Percentiles rank a stretch among this genome's conserved stretches.
phyloP scores from a whole-genome alignment of 257 asterid genomes.

The Thymus quinquecostatus region DNA sequence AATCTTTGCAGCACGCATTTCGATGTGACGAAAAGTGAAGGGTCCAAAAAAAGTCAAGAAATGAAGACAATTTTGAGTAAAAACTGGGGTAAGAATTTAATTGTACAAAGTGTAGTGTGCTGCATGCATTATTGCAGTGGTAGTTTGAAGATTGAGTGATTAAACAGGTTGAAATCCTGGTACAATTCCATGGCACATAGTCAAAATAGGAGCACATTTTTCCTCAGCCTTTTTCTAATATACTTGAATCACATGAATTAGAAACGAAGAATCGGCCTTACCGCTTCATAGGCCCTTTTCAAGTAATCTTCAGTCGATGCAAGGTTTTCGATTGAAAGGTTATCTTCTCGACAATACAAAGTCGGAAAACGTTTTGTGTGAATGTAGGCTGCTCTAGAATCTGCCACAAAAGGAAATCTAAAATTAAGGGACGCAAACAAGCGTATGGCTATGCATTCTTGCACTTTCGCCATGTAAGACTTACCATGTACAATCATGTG shows the following conservation, averaged over 20 bases:
- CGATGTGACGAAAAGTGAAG: no score
- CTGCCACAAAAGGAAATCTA: conserved; percentile 34
- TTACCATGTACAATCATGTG: conserved; percentile 28
- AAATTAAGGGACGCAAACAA: not conserved
- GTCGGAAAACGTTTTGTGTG: conserved; percentile 19
- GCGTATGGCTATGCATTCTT: not conserved
- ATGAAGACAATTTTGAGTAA: not conserved
- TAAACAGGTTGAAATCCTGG: conserved; percentile 24
- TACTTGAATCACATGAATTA: not conserved
- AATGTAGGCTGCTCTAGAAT: conserved; percentile 33
- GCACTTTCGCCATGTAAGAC: not conserved
- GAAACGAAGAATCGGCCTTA: conserved; percentile 24
- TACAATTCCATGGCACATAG: conserved; percentile 16
- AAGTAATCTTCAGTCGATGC: conserved; percentile 20
- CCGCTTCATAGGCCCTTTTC: conserved; percentile 17
- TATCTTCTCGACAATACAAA: conserved; percentile 8
- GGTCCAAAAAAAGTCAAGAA: conserved; percentile 5
- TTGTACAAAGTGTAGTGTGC: conserved; percentile 30
- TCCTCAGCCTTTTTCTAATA: conserved; percentile 9
- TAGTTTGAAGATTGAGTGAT: conserved; percentile 4
- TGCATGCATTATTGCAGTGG: conserved; percentile 30
- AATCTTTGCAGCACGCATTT: no score
- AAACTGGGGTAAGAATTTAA: not conserved
- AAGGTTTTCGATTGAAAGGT: conserved; percentile 27
- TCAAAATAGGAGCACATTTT: not conserved